phyloP scores from a whole-genome alignment of 2,329 filamentous ascomycete genomes.

The Apiospora rasikravindrae region DNA sequence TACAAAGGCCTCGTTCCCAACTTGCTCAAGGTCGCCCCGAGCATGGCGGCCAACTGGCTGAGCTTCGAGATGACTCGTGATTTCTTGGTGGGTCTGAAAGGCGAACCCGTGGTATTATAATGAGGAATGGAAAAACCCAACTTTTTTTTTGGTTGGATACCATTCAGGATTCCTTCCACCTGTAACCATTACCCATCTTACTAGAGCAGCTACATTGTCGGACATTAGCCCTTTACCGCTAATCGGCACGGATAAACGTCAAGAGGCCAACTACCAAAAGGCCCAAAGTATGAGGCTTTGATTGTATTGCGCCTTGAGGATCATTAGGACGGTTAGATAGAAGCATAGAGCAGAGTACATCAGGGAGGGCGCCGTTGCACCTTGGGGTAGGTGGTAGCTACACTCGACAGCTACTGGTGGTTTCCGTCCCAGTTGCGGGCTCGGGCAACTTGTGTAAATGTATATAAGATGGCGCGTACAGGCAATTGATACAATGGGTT shows the following conservation, averaged over 20 bases:
- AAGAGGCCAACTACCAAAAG: not conserved
- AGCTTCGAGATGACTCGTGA: conserved; percentile 95
- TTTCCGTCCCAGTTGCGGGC: not conserved
- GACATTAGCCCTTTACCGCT: not conserved
- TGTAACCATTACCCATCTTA: conserved; percentile 21
- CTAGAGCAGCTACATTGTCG: conserved; percentile 18
- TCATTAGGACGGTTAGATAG: conserved; percentile 21
- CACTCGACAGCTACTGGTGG: not conserved
- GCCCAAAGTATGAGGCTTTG: not conserved
- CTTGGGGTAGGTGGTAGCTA: not conserved
- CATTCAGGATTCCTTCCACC: conserved; percentile 24
- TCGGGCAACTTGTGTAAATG: not conserved
- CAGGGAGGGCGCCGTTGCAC: conserved; percentile 3
- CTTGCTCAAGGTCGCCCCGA: conserved; percentile 93
- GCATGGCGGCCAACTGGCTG: conserved; percentile 98
- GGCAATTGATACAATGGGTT: not conserved
- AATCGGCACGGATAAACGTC: conserved; percentile 5
- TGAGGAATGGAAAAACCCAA: not conserved
- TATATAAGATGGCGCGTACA: not conserved
- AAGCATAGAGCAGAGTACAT: conserved; percentile 16
- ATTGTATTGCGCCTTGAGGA: not conserved
- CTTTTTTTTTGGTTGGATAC: conserved; percentile 19
- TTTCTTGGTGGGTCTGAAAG: conserved; percentile 71
- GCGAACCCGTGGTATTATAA: conserved; percentile 38
- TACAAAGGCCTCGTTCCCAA: conserved; percentile 98